phyloP scores from a whole-genome alignment of 1,139 yeast genomes.

The Oligophagozyma castellii region DNA sequence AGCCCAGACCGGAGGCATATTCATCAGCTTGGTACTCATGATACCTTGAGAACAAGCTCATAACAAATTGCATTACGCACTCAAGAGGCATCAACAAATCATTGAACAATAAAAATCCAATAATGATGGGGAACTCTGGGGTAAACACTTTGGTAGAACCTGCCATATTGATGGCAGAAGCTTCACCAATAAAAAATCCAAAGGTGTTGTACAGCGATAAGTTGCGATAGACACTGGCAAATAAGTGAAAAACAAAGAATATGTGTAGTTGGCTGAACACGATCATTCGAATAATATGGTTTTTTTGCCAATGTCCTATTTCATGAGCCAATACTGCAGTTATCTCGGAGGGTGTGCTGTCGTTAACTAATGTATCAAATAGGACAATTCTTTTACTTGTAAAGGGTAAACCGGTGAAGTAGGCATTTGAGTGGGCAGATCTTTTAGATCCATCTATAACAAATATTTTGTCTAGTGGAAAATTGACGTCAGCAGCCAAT shows the following conservation, averaged over 20 bases:
- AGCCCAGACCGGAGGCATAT: slow-evolving; percentile 65
- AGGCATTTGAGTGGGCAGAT: slow-evolving; percentile 92
- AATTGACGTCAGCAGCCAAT: slow-evolving; percentile 58
- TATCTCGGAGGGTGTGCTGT: slow-evolving; percentile 63
- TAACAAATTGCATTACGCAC: slow-evolving; percentile 47
- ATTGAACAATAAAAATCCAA: slow-evolving; percentile 66
- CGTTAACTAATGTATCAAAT: slow-evolving; percentile 77
- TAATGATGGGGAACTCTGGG: slow-evolving; percentile 47
- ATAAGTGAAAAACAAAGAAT: slow-evolving; percentile 51
- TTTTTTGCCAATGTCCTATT: slow-evolving; percentile 92
- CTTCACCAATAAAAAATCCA: slow-evolving; percentile 41
- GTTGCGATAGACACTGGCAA: slow-evolving; percentile 70
- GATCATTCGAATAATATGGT: slow-evolving; percentile 67
- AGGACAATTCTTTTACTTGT: slow-evolving; percentile 79
- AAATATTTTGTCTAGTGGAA: slow-evolving; percentile 74
- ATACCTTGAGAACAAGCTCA: slow-evolving; percentile 63
- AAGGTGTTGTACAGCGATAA: slow-evolving; percentile 62
- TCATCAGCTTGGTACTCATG: slow-evolving; percentile 90
- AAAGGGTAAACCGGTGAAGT: slow-evolving; percentile 93
- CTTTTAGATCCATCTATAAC: slow-evolving; percentile 94
- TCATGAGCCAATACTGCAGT: slow-evolving; percentile 95
- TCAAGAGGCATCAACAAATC: slow-evolving; percentile 72
- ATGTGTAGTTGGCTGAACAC: slow-evolving; percentile 50
- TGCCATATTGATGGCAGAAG: slow-evolving; percentile 4
- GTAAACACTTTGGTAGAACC: slow-evolving; percentile 17